Conservation (phyloP, 2,329 filamentous ascomycete genomes). For the Diaporthe velutina region DNA sequence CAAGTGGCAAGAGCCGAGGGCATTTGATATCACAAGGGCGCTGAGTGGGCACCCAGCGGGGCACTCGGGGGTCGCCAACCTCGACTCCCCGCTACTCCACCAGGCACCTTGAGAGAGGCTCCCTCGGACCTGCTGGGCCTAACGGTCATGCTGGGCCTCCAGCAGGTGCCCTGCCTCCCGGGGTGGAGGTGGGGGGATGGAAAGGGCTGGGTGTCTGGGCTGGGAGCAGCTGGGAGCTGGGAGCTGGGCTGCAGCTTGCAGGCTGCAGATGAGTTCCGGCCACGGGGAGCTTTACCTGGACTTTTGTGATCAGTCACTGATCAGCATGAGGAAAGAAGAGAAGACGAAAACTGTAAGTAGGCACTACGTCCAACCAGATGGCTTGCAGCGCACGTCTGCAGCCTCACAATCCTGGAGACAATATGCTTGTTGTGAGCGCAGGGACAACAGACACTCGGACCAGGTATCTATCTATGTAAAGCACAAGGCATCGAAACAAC, state of each 20-base stretch:
- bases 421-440: background rate
- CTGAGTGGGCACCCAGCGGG: slow-evolving; percentile 24
- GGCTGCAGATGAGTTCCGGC: slow-evolving; percentile 16
- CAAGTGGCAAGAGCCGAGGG: slow-evolving; percentile 2
- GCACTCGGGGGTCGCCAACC: slow-evolving; percentile 20
- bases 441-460: background rate
- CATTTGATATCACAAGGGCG: background rate
- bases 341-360: background rate
- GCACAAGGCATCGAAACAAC: background rate
- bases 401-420: slow-evolving; percentile 1
- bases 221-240: slow-evolving; percentile 1
- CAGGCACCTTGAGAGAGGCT: background rate
- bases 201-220: background rate
- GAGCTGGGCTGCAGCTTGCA: slow-evolving; percentile 22
- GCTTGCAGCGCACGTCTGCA: slow-evolving; percentile 9
- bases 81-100: slow-evolving; percentile 32
- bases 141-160: slow-evolving; percentile 10
- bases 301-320: slow-evolving; percentile 29
- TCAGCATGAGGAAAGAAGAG: background rate
- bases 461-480: background rate
- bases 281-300: slow-evolving; percentile 1
- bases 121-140: slow-evolving; percentile 10
- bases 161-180: slow-evolving; percentile 11
- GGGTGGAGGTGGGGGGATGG: slow-evolving; percentile 13
- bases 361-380: slow-evolving; percentile 5